Percentiles rank a stretch among this genome's conserved stretches.
Conservation (phyloP, 106 monocot genomes). For the Allium cepa region DNA sequence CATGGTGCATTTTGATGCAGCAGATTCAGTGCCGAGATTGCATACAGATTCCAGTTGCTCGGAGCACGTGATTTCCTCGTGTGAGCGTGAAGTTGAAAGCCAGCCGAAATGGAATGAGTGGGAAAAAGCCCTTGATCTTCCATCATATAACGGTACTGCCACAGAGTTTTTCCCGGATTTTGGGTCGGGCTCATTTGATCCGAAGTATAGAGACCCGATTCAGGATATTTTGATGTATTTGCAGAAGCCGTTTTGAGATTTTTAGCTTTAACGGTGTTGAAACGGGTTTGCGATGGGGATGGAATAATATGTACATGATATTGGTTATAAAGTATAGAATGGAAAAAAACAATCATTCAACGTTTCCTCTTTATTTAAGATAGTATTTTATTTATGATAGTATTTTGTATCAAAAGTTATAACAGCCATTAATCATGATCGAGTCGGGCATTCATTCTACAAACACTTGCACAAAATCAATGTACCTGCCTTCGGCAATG, state of each 20-base stretch:
- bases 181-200: conserved; percentile 8
- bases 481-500: too few relatives aligned
- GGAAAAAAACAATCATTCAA: not conserved
- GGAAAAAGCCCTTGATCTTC: conserved; percentile 29
- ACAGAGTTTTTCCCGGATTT: conserved; percentile 9
- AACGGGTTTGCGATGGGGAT: not conserved
- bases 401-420: too few relatives aligned
- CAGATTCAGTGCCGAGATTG: conserved; percentile 48
- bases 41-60: conserved; percentile 73
- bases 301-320: not conserved
- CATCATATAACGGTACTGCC: conserved; percentile 14
- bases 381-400: too few relatives aligned
- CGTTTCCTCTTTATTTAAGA: too few relatives aligned
- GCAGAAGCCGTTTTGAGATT: conserved; percentile 51
- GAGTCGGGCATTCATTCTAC: too few relatives aligned
- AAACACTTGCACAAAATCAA: too few relatives aligned
- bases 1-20: conserved; percentile 20
- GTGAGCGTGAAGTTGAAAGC: conserved; percentile 67
- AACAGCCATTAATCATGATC: too few relatives aligned
- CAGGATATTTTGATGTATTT: conserved; percentile 66
- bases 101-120: conserved; percentile 41
- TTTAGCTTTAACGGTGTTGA: too few relatives aligned
- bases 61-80: conserved; percentile 55
- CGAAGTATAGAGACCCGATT: conserved; percentile 30
- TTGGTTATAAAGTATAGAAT: conserved; percentile 1